phyloP scores from a whole-genome alignment of 2,329 filamentous ascomycete genomes.

The Arthroderma sp. region DNA sequence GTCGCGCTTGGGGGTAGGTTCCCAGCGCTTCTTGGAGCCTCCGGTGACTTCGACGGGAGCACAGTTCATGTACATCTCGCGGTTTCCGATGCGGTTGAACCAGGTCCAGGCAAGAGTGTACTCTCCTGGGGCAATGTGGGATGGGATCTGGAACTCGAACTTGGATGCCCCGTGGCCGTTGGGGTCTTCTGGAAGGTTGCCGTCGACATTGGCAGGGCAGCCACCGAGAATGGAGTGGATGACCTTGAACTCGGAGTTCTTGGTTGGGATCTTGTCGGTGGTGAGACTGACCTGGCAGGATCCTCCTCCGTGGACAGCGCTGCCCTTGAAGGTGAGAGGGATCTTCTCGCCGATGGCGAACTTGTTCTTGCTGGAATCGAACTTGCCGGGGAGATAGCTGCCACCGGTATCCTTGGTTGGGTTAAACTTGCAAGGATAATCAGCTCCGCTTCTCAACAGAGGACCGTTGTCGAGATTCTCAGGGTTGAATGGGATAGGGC shows the following conservation, averaged over 20 bases:
- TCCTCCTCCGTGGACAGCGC: constrained; percentile 76
- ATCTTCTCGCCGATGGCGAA: constrained; percentile 54
- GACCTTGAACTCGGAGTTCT: constrained; percentile 65
- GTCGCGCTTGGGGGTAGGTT: constrained; percentile 10
- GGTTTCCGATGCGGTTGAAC: constrained; percentile 85
- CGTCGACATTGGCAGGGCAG: constrained; percentile 54
- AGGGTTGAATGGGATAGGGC: constrained; percentile 52
- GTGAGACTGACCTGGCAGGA: constrained; percentile 85
- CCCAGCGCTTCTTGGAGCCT: constrained; percentile 33
- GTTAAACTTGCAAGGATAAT: constrained; percentile 75
- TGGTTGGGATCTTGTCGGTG: constrained; percentile 58
- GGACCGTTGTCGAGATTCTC: constrained; percentile 50
- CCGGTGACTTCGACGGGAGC: constrained; percentile 56
- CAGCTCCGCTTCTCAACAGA: constrained; percentile 43
- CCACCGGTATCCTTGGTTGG: constrained; percentile 1
- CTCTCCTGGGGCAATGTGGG: constrained; percentile 58
- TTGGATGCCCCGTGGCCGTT: constrained; percentile 38
- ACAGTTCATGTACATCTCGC: constrained; percentile 98
- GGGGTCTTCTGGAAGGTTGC: constrained; percentile 46
- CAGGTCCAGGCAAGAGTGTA: constrained; percentile 85
- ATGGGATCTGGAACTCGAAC: constrained; percentile 61
- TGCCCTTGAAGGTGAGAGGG: constrained; percentile 54
- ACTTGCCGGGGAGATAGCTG: constrained; percentile 34
- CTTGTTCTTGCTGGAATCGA: constrained; percentile 41
- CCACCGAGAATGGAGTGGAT: constrained; percentile 80